Base-by-base conservation (phyloP, 2,329 filamentous ascomycete species). In the Fusarium sororula region DNA sequence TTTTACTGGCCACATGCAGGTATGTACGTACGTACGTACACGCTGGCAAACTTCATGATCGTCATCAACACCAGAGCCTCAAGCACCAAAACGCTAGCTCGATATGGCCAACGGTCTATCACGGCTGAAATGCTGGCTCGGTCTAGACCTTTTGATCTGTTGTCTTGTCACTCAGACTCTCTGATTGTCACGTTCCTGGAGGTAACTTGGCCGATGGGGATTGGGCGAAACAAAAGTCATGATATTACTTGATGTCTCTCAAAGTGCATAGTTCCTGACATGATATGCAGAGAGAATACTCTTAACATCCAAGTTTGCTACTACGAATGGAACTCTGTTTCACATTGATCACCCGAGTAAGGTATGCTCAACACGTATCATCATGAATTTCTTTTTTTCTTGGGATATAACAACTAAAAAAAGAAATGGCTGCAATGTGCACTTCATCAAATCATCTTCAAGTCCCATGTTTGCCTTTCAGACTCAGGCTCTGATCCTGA, bases 401-500 rank as follows among this genome's bases (percentile, higher is more conserved):
- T 73, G 70, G 70, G 61, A 73, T 74, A 74, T 73, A 73, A 73
- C 70, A 67, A 66, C 68, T 72, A 69, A 56, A 70, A 73, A 66
- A 53, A 66, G 70, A 63, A 73, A 70, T 50, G 56, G 38, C 70
- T 73, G 55, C 55, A 66, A 38, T 70, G 70, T 73, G 65, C 70
- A 74, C 63, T 67, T 73, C 62, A 67, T 71, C 66, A 61, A 63
- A 66, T 73, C 57, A 68, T 68, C 63, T 63, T 70, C 53, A 48
- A 30, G 47, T 59, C 47, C 51, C 50, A 44, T 41, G 42, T 62
- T 56, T 54, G 51, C 45, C 61, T 66, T 22, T 55, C 37, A 55
- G 51, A 30, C 26, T 48, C 30, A n/a, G 41, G 35, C 55, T 50
- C 42, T 20, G 37, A 54, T 18, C 65, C 50, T 38, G 53, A 26